Evolutionary conservation across 2,329 filamentous ascomycete species (phyloP).

Genomic region (Coleophoma eucalyptorum): DNA sequence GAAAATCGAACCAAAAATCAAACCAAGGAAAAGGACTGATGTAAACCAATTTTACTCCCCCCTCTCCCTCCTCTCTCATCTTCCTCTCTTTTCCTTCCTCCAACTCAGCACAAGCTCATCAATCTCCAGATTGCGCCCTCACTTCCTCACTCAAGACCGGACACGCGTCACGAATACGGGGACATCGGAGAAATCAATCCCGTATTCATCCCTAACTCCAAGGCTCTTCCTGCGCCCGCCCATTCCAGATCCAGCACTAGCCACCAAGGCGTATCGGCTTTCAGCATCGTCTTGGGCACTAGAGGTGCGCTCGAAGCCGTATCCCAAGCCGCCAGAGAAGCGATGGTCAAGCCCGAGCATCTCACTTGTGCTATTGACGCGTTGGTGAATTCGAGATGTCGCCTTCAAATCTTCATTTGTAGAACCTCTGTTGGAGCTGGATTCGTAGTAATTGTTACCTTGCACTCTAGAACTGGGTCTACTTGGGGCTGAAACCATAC

Average conservation of each 20-base stretch:
- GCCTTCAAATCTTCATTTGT: no score
- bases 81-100: no score
- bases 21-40: no score
- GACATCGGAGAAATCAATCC: not conserved
- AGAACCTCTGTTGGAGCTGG: no score
- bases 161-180: not conserved
- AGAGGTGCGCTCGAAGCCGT: conserved; percentile 12
- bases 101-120: no score
- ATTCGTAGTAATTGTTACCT: conserved; percentile 9
- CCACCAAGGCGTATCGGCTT: conserved; percentile 7
- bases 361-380: conserved; percentile 8
- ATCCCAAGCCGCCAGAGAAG: conserved; percentile 16
- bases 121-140: not conserved
- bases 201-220: not conserved
- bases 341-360: conserved; percentile 19
- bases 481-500: no score
- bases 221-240: not conserved
- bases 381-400: no score
- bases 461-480: no score
- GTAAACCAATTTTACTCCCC: no score
- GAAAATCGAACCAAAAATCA: no score
- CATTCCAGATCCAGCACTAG: conserved; percentile 11
- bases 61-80: no score
- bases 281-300: not conserved
- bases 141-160: not conserved